Evolutionary conservation across 148 eudicot species (phyloP).

Genomic region (Arctostaphylos glauca): DNA sequence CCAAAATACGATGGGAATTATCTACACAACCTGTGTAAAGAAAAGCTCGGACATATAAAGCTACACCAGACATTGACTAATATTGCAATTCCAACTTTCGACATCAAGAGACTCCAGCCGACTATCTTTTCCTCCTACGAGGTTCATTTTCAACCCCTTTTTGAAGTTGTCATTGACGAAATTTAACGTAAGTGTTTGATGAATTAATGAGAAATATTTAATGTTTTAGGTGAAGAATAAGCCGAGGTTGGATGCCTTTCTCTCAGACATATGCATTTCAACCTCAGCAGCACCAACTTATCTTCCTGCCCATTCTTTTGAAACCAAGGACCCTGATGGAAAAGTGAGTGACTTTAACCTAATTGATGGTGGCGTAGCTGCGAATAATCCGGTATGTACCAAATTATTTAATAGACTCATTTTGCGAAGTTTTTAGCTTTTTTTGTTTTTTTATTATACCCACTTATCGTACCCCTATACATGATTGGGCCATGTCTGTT

Average conservation of each 20-base stretch:
- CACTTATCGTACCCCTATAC: too few species aligned
- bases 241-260: slow-evolving; percentile 6
- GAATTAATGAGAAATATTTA: not conserved
- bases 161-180: not conserved
- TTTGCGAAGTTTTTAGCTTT: not conserved
- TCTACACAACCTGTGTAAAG: not conserved
- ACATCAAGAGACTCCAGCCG: slow-evolving; percentile 18
- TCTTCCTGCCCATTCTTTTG: slow-evolving; percentile 18
- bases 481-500: too few species aligned
- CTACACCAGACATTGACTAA: slow-evolving; percentile 17
- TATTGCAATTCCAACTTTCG: slow-evolving; percentile 20
- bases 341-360: slow-evolving; percentile 14
- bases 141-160: not conserved
- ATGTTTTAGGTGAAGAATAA: slow-evolving; percentile 12
- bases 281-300: slow-evolving; percentile 20
- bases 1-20: slow-evolving; percentile 21
- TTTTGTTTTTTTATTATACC: too few species aligned
- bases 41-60: slow-evolving; percentile 5
- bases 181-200: not conserved
- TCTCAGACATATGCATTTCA: slow-evolving; percentile 16
- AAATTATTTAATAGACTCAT: not conserved
- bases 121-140: slow-evolving; percentile 17
- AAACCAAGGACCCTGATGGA: not conserved
- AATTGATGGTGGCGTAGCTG: slow-evolving; percentile 18
- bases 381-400: slow-evolving; percentile 13